phyloP scores from a whole-genome alignment of 1,284 basidiomycete species.

The Apiotrichum sp. region DNA sequence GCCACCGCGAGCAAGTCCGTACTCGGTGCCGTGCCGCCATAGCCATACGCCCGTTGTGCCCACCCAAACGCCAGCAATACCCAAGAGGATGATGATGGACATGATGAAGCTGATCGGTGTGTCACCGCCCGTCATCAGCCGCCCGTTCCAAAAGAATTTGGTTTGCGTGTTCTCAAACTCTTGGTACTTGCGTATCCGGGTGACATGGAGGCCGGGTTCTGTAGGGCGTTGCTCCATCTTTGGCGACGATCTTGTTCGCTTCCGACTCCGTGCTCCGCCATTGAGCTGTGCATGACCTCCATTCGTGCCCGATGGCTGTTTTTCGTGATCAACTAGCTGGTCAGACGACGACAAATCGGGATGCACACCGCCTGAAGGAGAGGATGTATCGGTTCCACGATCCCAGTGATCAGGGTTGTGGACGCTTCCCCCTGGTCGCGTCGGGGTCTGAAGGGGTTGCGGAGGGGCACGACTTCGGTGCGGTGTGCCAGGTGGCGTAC shows the following conservation, averaged over 20 bases:
- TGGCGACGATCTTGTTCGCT: background rate
- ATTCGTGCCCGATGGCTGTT: background rate
- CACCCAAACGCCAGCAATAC: conserved; percentile 70
- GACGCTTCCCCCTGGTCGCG: conserved; percentile 2
- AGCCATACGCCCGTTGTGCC: conserved; percentile 79
- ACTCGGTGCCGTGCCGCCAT: conserved; percentile 69
- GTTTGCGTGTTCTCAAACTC: conserved; percentile 61
- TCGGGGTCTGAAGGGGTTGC: conserved; percentile 4
- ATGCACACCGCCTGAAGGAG: conserved; percentile 8
- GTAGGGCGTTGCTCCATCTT: background rate
- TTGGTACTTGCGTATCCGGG: conserved; percentile 51
- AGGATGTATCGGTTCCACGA: conserved; percentile 8
- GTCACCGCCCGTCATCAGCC: conserved; percentile 75
- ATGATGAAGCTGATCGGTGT: conserved; percentile 67
- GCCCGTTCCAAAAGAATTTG: conserved; percentile 63
- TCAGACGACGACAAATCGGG: conserved; percentile 16
- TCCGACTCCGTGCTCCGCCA: background rate
- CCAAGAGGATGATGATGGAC: conserved; percentile 58
- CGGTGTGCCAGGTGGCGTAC: conserved; percentile 1
- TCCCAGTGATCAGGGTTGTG: conserved; percentile 7
- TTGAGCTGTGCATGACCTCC: background rate
- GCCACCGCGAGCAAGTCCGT: conserved; percentile 64
- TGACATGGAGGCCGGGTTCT: background rate
- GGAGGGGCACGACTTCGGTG: background rate
- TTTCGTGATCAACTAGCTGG: conserved; percentile 12